Evolutionary conservation across 1,139 yeast species (phyloP).

Genomic region (Candida pseudocylindracea): DNA sequence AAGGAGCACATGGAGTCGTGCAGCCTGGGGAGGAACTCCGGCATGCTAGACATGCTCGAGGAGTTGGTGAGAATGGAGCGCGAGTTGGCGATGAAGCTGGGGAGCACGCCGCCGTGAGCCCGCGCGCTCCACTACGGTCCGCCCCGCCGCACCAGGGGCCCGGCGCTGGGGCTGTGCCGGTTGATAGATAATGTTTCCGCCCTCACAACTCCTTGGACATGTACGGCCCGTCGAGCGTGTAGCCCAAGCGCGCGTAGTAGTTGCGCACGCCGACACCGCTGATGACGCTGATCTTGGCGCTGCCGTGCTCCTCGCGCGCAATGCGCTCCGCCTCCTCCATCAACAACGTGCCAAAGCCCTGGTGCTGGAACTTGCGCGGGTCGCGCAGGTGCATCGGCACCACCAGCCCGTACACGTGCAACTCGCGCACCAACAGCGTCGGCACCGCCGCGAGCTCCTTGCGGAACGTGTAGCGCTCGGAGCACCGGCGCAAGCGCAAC

Average conservation of each 20-base stretch:
- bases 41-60: no score
- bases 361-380: slow-evolving; percentile 96
- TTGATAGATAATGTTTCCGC: neutral
- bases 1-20: no score
- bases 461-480: slow-evolving; percentile 75
- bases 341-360: slow-evolving; percentile 89
- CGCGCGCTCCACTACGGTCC: no score
- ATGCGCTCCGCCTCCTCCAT: slow-evolving; percentile 98
- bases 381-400: slow-evolving; percentile 96
- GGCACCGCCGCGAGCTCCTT: slow-evolving; percentile 23
- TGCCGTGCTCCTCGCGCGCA: slow-evolving; percentile 88
- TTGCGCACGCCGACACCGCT: slow-evolving; percentile 97
- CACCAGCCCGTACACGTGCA: slow-evolving; percentile 94
- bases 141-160: no score
- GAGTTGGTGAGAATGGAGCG: no score
- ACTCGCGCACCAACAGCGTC: slow-evolving; percentile 83
- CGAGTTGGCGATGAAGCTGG: no score
- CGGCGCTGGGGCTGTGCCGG: no score
- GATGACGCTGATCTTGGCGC: slow-evolving; percentile 76
- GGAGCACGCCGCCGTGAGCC: no score
- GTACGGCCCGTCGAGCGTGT: slow-evolving; percentile 83
- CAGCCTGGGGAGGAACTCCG: no score
- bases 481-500: slow-evolving; percentile 69
- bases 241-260: slow-evolving; percentile 82
- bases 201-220: slow-evolving; percentile 41